Evolutionary conservation across 2,329 filamentous ascomycete species (phyloP), one percentile per base, ranked within the genome.

Genomic region (Penicillium italicum): DNA sequence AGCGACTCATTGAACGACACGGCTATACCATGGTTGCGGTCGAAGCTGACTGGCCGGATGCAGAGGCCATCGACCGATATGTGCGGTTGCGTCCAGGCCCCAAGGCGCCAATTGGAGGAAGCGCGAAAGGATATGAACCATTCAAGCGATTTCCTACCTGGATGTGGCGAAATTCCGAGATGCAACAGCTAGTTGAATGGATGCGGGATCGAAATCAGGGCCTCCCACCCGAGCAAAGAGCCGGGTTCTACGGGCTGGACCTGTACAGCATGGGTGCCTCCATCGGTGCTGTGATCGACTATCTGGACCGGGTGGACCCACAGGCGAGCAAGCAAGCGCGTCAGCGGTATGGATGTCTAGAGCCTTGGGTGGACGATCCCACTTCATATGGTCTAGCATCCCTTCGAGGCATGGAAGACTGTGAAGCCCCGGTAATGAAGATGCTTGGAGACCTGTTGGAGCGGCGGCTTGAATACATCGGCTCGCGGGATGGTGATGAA

Each of bases 121-220:
- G 50, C 26, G 58, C 58, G 2, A 63, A 60, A 14, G 62, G 66
- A 6, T 66, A 74, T 12, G 72, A 74, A 36, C 71, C 75, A 6
- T 82, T 82, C 62, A 70, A 77, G 37, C 72, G 79, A 26, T 82
- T 82, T 45, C 80, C 80, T 14, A 79, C 75, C 4, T 82, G 80
- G 80, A 82, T 82, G 80, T 82, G 80, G 80, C 74, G 80, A 11
- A 82, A 82, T 57, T 66, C 68, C 14, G 80, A 82, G 59, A 75
- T 81, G 60, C 77, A 80, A 53, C 72, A 74, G 2, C 77, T 82
- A 45, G 74, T 79, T 11, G 77, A 81, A 61, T 83, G 80, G 80
- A 71, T 82, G 67, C 73, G 79, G 6, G 63, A 74, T 20, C 73
- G 72, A 59, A 81, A 80, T 53, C 63, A 67, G 4, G 57, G 57